These are phyloP conservation scores for Sugiyamaella japonica DNA, from an alignment of 1,139 yeast genomes.

Conservation along the genomic window DNA sequence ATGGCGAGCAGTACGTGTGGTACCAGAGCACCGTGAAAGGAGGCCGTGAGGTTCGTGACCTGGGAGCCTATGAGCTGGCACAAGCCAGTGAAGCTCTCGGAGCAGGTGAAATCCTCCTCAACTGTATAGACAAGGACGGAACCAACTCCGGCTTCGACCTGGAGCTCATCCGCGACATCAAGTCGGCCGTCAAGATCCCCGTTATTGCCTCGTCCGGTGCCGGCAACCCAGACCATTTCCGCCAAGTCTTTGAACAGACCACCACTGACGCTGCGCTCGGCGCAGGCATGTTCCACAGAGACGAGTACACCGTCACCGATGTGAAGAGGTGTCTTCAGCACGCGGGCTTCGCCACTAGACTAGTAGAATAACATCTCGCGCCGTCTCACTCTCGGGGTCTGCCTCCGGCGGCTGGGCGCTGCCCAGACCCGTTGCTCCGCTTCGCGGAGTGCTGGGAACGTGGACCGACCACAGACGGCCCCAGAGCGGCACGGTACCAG, in stretches of 20 bases:
- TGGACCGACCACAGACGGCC: no score
- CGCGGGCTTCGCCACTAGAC: slow-evolving; percentile 13
- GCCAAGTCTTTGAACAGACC: slow-evolving; percentile 78
- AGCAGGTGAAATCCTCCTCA: slow-evolving; percentile 92
- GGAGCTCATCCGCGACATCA: slow-evolving; percentile 76
- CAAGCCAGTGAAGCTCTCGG: slow-evolving; percentile 88
- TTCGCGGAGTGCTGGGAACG: no score
- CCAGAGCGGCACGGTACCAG: no score
- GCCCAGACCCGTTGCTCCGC: slow-evolving; percentile 1
- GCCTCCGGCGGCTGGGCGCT: slow-evolving; percentile 9
- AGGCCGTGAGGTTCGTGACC: slow-evolving; percentile 83
- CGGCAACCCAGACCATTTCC: slow-evolving; percentile 86
- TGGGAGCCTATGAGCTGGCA: slow-evolving; percentile 89
- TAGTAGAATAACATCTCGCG: not conserved
- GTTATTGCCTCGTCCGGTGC: slow-evolving; percentile 98
- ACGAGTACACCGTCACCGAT: slow-evolving; percentile 81
- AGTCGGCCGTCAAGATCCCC: slow-evolving; percentile 75
- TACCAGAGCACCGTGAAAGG: slow-evolving; percentile 96
- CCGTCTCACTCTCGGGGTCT: not conserved
- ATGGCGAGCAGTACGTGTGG: slow-evolving; percentile 85
- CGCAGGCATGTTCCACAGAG: slow-evolving; percentile 97
- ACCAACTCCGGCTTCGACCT: slow-evolving; percentile 89
- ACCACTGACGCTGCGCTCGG: slow-evolving; percentile 95
- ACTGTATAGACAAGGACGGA: slow-evolving; percentile 96
- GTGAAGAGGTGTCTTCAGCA: slow-evolving; percentile 62